Evolutionary conservation across 169 alveolate species (phyloP), one percentile per base, ranked within the genome.

Genomic region (Ichthyophthirius multifiliis): DNA sequence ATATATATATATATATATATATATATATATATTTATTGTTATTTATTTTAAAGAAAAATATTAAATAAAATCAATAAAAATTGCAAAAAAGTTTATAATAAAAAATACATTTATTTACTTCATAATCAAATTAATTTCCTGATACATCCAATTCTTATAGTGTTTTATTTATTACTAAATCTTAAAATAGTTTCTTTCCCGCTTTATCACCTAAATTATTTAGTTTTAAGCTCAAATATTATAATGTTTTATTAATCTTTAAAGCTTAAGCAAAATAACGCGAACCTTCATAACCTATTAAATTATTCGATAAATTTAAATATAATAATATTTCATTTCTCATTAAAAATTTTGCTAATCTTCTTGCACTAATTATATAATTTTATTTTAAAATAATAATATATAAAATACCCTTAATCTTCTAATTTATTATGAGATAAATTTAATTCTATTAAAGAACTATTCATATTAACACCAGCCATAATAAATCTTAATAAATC

Each of bases 361-460:
- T 67, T 31, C 74, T 71, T 6, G 75, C 82, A 6, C 85, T 79
- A 30, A 20, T 67, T 12, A 13, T 67, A 4, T 0, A 67, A 4
- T 27, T 55, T 27, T 27, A 55, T 16, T 16, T 0, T 13, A 41
- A 15, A 18, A 34, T 37, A 67, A 18, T 35, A 39, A n/a, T 31
- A 7, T 3, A 37, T 7, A 64, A 30, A 9, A 3, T 63, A 79
- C 85, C 86, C 86, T 48, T 71, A 18, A 63, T 81, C 86, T 41
- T 67, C 86, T 18, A 81, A 71, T 48, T 81, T 81, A 55, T 81
- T 81, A 31, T 81, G 86, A 41, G 86, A 81, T 27, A 81, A 32
- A 20, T 81, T 71, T 18, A 81, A 39, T 62, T 81, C 86, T 15
- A 81, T 43, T 34, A 81, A 46, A n/a, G 82, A 67, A 12, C 46